phyloP scores from a whole-genome alignment of 1,139 yeast genomes.

The Eremothecium cymbalariae region DNA sequence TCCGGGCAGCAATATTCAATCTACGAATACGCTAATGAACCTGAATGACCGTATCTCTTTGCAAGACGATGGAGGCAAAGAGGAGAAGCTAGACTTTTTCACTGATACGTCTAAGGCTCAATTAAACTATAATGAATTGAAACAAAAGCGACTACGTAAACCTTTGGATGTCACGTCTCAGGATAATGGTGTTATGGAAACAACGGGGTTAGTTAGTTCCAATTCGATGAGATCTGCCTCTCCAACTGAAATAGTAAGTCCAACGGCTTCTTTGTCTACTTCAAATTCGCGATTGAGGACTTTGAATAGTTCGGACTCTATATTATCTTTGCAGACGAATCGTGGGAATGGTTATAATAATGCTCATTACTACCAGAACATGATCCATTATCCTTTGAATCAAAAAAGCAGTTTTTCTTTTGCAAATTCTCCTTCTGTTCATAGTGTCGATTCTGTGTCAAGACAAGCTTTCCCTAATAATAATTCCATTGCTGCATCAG shows the following conservation, averaged over 20 bases:
- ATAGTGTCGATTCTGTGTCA: too few species aligned
- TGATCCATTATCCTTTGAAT: constrained; percentile 8
- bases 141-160: constrained; percentile 8
- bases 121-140: constrained; percentile 9
- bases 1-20: constrained; percentile 20
- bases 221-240: constrained; percentile 5
- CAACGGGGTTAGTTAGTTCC: background rate
- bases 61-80: constrained; percentile 3
- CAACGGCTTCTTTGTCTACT: constrained; percentile 2
- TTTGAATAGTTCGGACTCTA: constrained; percentile 9
- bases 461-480: too few species aligned
- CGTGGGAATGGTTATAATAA: constrained; percentile 1
- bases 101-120: constrained; percentile 12
- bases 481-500: too few species aligned
- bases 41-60: constrained; percentile 7
- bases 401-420: background rate
- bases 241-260: constrained; percentile 4
- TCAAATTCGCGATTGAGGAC: constrained; percentile 3
- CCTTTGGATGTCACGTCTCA: background rate
- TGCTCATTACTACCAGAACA: constrained; percentile 9
- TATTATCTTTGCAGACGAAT: constrained; percentile 5
- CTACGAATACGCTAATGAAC: constrained; percentile 6
- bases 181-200: background rate
- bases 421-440: too few species aligned
- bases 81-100: constrained; percentile 9